phyloP scores from a whole-genome alignment of 2,329 filamentous ascomycete species.

The Fusarium buharicum region DNA sequence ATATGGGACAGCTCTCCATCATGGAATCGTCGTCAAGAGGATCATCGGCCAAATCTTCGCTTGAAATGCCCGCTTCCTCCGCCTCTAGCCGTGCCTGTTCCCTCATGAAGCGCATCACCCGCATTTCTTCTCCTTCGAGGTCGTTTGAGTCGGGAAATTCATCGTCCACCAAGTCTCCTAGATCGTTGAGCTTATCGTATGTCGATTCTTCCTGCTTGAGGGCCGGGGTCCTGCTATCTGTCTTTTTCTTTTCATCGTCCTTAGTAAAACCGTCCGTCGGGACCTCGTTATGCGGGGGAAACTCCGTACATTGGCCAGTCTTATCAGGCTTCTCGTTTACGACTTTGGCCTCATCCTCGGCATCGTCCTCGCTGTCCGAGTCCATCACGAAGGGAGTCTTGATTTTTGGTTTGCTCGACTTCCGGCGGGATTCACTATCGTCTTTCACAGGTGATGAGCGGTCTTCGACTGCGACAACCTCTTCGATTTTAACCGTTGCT shows the following conservation, averaged over 20 bases:
- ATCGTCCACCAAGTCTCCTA: conserved; percentile 54
- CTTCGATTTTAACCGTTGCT: conserved; percentile 10
- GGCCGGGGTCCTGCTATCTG: conserved; percentile 23
- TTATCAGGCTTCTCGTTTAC: conserved; percentile 14
- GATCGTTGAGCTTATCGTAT: conserved; percentile 50
- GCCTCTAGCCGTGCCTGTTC: conserved; percentile 76
- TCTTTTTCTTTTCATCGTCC: conserved; percentile 30
- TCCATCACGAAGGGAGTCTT: conserved; percentile 74
- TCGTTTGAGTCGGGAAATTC: conserved; percentile 67
- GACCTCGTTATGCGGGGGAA: conserved; percentile 34
- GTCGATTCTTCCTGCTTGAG: conserved; percentile 49
- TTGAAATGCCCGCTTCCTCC: conserved; percentile 60
- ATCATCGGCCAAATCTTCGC: conserved; percentile 51
- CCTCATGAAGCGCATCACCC: conserved; percentile 77
- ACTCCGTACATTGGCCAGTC: conserved; percentile 39
- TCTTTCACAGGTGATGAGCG: conserved; percentile 49
- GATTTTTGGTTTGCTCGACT: conserved; percentile 40
- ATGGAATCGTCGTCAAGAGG: conserved; percentile 47
- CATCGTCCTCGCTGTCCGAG: conserved; percentile 65
- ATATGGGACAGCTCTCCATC: conserved; percentile 76
- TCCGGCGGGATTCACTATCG: conserved; percentile 21
- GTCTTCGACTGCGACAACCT: conserved; percentile 37
- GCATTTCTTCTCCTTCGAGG: conserved; percentile 71
- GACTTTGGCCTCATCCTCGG: conserved; percentile 23
- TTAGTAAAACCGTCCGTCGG: conserved; percentile 41